A percentile compares a stretch with the other conserved stretches of the same genome.
These are phyloP conservation scores for Metschnikowia arizonensis DNA, from an alignment of 805 yeast species.

Conservation along the genomic window DNA sequence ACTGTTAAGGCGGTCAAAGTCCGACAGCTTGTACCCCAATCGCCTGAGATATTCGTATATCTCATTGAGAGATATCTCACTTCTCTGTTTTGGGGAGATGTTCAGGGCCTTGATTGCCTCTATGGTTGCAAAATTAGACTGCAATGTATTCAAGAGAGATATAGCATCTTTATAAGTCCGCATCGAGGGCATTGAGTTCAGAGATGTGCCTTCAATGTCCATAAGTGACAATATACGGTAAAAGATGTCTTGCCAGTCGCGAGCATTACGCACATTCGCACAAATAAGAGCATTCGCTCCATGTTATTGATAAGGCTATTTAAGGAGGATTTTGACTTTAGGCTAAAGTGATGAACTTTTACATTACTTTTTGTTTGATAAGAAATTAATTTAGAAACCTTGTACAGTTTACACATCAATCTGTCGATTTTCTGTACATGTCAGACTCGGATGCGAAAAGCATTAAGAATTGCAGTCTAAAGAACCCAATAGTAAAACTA, in stretches of 20 bases:
- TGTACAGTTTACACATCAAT: neutral
- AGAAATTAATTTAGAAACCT: too few species aligned
- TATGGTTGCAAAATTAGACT: conserved; percentile 85
- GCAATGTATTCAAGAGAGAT: conserved; percentile 75
- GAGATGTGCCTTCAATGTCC: conserved; percentile 2
- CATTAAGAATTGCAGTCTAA: neutral
- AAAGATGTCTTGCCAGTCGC: neutral
- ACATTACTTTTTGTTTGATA: too few species aligned
- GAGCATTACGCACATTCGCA: neutral
- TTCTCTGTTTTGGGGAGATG: conserved; percentile 44
- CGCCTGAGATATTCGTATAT: conserved; percentile 50
- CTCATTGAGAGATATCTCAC: conserved; percentile 71
- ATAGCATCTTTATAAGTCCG: conserved; percentile 65
- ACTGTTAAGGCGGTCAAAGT: conserved; percentile 69
- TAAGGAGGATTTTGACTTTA: too few species aligned
- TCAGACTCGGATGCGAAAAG: neutral
- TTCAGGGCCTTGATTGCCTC: conserved; percentile 75
- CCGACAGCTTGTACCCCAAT: conserved; percentile 47
- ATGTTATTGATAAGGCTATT: neutral
- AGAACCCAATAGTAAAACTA: neutral
- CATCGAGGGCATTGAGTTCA: conserved; percentile 19
- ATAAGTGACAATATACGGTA: neutral
- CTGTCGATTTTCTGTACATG: neutral
- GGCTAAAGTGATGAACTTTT: too few species aligned
- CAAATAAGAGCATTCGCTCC: neutral